Conservation (phyloP, 345 rosid genomes). For the Citropsis articulata region DNA sequence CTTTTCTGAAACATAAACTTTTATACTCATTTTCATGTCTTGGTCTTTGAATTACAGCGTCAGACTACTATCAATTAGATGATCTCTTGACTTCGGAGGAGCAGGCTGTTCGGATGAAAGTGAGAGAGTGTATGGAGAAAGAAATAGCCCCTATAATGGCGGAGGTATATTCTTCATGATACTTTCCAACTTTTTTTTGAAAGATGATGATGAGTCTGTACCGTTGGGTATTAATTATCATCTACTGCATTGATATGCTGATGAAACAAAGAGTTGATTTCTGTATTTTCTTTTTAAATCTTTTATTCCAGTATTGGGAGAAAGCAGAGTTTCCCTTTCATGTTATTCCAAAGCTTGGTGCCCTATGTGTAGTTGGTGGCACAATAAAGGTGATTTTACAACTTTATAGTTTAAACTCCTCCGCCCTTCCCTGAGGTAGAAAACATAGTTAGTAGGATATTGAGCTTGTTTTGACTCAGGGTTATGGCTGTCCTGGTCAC, state of each 20-base stretch:
- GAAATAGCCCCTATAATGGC: slow-evolving; percentile 90
- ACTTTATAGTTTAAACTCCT: background rate
- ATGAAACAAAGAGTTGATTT: slow-evolving; percentile 3
- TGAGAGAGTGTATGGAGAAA: slow-evolving; percentile 84
- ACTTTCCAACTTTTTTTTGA: background rate
- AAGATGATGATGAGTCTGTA: background rate
- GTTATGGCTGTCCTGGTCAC: slow-evolving; percentile 91
- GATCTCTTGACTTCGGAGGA: slow-evolving; percentile 85
- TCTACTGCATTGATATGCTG: background rate
- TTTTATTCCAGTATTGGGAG: slow-evolving; percentile 78
- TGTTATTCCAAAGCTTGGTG: slow-evolving; percentile 69
- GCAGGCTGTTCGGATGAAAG: slow-evolving; percentile 57
- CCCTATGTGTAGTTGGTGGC: slow-evolving; percentile 68
- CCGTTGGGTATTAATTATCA: background rate
- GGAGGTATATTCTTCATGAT: slow-evolving; percentile 45
- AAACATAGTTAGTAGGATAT: slow-evolving; percentile 6
- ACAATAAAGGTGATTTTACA: slow-evolving; percentile 69
- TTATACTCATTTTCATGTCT: background rate
- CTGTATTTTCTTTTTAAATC: background rate
- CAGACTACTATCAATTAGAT: slow-evolving; percentile 74
- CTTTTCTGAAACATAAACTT: background rate
- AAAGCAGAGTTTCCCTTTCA: slow-evolving; percentile 96
- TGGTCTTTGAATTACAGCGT: slow-evolving; percentile 43
- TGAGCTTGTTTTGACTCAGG: slow-evolving; percentile 46
- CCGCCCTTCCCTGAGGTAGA: background rate